Percentiles rank a stretch among this genome's conserved stretches.
phyloP scores from a whole-genome alignment of 2,329 filamentous ascomycete species.

The Rhynchosporium graminicola region DNA sequence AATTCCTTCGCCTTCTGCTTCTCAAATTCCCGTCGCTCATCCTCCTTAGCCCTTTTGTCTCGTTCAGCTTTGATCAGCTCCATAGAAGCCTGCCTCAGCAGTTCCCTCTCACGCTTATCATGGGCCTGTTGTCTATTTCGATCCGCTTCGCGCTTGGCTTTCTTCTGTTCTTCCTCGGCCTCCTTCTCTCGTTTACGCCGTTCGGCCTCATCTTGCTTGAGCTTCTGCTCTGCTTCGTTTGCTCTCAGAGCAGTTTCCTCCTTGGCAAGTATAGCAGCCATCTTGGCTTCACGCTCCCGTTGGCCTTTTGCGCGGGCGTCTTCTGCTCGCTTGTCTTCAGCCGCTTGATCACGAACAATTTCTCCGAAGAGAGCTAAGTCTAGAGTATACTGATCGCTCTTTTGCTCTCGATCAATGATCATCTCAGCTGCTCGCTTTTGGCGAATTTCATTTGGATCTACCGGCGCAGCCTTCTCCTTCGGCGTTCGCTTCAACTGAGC shows the following conservation, averaged over 20 bases:
- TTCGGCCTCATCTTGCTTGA: conserved; percentile 9
- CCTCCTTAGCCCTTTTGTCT: conserved; percentile 18
- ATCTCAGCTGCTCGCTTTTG: conserved; percentile 26
- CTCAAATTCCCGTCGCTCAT: conserved; percentile 10
- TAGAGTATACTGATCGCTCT: conserved; percentile 15
- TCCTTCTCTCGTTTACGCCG: conserved; percentile 7
- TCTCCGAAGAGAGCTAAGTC: conserved; percentile 31
- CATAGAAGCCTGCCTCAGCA: conserved; percentile 16
- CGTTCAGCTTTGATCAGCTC: conserved; percentile 17
- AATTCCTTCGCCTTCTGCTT: conserved; percentile 15
- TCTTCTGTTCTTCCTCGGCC: conserved; percentile 16
- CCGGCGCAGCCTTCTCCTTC: conserved; percentile 10
- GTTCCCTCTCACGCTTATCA: conserved; percentile 18
- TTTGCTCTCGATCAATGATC: conserved; percentile 26
- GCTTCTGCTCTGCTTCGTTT: conserved; percentile 7
- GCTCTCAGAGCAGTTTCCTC: conserved; percentile 9
- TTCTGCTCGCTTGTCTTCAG: conserved; percentile 17
- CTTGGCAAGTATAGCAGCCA: conserved; percentile 6
- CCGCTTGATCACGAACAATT: conserved; percentile 22
- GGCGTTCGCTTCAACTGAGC: conserved; percentile 7
- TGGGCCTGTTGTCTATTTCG: conserved; percentile 10
- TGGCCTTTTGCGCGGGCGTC: conserved; percentile 12
- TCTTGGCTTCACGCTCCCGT: conserved; percentile 13
- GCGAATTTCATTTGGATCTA: conserved; percentile 13
- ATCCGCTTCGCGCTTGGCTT: conserved; percentile 17